phyloP scores from a whole-genome alignment of 257 asterid genomes.

The Scutellaria galericulata region DNA sequence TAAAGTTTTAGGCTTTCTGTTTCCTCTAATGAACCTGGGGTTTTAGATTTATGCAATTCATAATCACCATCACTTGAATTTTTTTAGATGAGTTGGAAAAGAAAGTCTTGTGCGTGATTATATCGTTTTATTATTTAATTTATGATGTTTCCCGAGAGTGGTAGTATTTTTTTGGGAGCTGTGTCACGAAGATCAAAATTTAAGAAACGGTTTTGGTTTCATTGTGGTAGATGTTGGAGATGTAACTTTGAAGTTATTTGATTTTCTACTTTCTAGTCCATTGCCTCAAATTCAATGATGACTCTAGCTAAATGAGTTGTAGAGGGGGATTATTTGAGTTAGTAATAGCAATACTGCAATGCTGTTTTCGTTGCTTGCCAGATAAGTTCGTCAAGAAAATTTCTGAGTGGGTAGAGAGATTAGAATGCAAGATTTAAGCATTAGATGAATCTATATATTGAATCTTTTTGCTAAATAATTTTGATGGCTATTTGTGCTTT shows the following conservation, averaged over 20 bases:
- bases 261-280: slow-evolving; percentile 3
- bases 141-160: background rate
- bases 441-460: background rate
- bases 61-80: background rate
- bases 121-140: background rate
- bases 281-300: background rate
- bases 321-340: background rate
- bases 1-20: background rate
- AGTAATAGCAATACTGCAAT: background rate
- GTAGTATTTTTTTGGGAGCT: background rate
- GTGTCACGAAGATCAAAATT: slow-evolving; percentile 6
- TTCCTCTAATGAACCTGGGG: background rate
- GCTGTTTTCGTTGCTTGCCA: slow-evolving; percentile 13
- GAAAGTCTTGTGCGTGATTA: background rate
- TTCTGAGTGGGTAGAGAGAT: background rate
- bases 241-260: slow-evolving; percentile 23
- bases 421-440: slow-evolving; percentile 5
- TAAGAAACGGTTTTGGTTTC: background rate
- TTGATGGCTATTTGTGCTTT: slow-evolving; percentile 24
- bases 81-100: slow-evolving; percentile 20
- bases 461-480: background rate
- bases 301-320: background rate
- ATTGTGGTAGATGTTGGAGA: slow-evolving; percentile 20
- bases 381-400: background rate
- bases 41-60: slow-evolving; percentile 18